Evolutionary conservation across 2,329 filamentous ascomycete species (phyloP).

Genomic region (Cladophialophora chaetospira): DNA sequence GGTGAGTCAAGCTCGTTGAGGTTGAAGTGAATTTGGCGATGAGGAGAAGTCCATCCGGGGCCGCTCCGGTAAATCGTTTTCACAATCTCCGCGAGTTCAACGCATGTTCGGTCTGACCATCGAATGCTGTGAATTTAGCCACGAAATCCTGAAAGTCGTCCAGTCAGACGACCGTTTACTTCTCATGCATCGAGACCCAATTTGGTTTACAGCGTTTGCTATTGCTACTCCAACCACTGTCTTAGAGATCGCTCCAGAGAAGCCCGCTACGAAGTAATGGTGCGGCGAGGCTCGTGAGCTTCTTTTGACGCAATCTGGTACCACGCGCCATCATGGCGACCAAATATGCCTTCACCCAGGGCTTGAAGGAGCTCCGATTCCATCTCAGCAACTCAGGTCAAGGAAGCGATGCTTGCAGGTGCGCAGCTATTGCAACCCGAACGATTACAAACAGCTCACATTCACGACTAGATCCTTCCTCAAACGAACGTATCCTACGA

Average conservation of each 20-base stretch:
- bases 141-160: too few species aligned
- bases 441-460: conserved; percentile 7
- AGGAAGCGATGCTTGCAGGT: conserved; percentile 87
- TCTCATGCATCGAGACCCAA: too few species aligned
- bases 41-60: conserved; percentile 8
- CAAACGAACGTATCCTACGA: conserved; percentile 87
- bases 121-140: too few species aligned
- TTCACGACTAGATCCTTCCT: conserved; percentile 72
- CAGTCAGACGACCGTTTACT: too few species aligned
- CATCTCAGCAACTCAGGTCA: conserved; percentile 94
- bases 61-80: conserved; percentile 16
- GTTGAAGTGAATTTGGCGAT: conserved; percentile 1
- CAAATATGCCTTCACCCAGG: conserved; percentile 88
- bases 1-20: conserved; percentile 11
- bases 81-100: conserved; percentile 8
- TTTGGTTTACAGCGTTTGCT: not conserved
- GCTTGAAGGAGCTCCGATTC: conserved; percentile 94
- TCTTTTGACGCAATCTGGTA: not conserved
- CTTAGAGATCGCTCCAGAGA: not conserved
- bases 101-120: too few species aligned
- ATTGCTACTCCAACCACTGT: not conserved
- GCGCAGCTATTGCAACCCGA: conserved; percentile 38
- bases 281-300: not conserved
- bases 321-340: conserved; percentile 67
- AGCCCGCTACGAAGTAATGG: not conserved